A percentile compares a stretch with the other conserved stretches of the same genome.
These are phyloP conservation scores for Lipomyces yamanashiensis DNA, from an alignment of 805 yeast species.

Conservation along the genomic window DNA sequence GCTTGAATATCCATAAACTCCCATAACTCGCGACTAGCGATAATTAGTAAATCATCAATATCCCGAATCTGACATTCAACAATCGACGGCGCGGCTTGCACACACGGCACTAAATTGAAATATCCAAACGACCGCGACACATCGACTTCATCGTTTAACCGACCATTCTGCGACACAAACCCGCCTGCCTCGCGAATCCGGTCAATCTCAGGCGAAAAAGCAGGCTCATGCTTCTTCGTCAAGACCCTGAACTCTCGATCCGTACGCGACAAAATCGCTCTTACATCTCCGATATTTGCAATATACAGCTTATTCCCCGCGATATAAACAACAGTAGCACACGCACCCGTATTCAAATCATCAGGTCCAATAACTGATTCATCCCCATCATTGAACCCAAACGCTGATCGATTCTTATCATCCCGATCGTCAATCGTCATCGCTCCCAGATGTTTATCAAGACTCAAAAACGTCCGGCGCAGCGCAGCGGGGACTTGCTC, in stretches of 20 bases:
- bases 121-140: constrained; percentile 94
- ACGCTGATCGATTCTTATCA: constrained; percentile 37
- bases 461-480: constrained; percentile 74
- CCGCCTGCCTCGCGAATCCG: constrained; percentile 92
- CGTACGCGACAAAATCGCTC: constrained; percentile 74
- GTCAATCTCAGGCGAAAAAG: constrained; percentile 71
- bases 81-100: constrained; percentile 85
- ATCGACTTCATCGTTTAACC: constrained; percentile 78
- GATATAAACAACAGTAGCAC: constrained; percentile 80
- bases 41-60: constrained; percentile 80
- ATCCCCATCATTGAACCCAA: constrained; percentile 36
- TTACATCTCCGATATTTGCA: constrained; percentile 91
- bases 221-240: constrained; percentile 83
- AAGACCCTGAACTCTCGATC: constrained; percentile 80
- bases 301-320: constrained; percentile 71
- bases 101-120: constrained; percentile 81
- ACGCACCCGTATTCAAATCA: constrained; percentile 81
- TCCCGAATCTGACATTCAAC: constrained; percentile 62
- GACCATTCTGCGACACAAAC: constrained; percentile 80
- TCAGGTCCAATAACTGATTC: constrained; percentile 61
- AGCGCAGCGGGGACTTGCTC: constrained; percentile 73
- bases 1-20: constrained; percentile 78
- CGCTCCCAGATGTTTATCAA: constrained; percentile 81
- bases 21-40: constrained; percentile 88
- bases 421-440: constrained; percentile 30